phyloP scores from a whole-genome alignment of 176 grass and related monocot genomes.

The Phragmites australis region DNA sequence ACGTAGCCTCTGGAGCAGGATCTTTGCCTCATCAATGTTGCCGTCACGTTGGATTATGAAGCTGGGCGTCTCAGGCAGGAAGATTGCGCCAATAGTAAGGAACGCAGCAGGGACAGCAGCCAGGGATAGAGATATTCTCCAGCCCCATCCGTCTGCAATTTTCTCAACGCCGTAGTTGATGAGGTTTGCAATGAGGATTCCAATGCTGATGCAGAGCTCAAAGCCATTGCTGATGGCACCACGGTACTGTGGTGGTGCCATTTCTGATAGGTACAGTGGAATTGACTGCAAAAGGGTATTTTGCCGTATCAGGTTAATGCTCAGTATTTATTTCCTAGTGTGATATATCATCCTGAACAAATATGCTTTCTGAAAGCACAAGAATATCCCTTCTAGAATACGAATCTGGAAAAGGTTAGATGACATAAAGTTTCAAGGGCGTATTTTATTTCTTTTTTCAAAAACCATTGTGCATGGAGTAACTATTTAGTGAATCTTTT shows the following conservation, averaged over 20 bases:
- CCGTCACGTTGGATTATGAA: constrained; percentile 62
- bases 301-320: neutral
- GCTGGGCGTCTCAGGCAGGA: constrained; percentile 91
- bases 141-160: constrained; percentile 55
- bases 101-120: constrained; percentile 71
- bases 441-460: constrained; percentile 12
- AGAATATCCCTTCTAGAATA: neutral
- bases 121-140: constrained; percentile 76
- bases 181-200: constrained; percentile 75
- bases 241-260: constrained; percentile 77
- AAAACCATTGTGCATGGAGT: neutral
- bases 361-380: neutral
- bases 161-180: constrained; percentile 80
- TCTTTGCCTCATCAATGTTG: constrained; percentile 48
- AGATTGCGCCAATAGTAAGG: constrained; percentile 57
- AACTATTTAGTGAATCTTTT: neutral
- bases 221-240: constrained; percentile 83
- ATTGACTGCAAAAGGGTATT: constrained; percentile 59
- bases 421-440: neutral
- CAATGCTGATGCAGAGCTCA: constrained; percentile 82
- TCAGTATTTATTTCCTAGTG: neutral
- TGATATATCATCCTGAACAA: neutral
- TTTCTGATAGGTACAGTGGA: constrained; percentile 86
- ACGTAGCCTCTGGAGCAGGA: constrained; percentile 63
- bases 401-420: neutral